These are phyloP conservation scores for Sonneratia caseolaris DNA, from an alignment of 345 rosid genomes.

Conservation along the genomic window DNA sequence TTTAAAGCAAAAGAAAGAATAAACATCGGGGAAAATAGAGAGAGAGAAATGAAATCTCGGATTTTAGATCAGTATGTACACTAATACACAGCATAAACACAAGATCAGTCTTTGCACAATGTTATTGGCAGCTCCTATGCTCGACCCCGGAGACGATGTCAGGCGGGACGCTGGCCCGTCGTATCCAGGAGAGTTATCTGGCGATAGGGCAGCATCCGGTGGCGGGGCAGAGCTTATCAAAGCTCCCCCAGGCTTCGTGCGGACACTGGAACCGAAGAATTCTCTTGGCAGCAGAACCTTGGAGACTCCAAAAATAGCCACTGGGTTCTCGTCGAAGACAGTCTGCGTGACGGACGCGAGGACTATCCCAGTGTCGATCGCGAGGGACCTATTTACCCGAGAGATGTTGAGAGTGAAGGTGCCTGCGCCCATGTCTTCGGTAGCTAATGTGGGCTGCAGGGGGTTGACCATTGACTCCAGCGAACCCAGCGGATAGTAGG, in stretches of 20 bases:
- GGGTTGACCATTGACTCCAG: constrained; percentile 87
- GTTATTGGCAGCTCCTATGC: constrained; percentile 19
- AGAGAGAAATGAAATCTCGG: constrained; percentile 1
- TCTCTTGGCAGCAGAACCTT: constrained; percentile 77
- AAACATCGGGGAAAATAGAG: constrained; percentile 6
- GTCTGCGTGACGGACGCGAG: constrained; percentile 83
- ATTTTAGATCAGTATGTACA: constrained; percentile 43
- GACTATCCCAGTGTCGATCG: constrained; percentile 66
- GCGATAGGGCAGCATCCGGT: constrained; percentile 37
- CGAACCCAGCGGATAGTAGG: constrained; percentile 85
- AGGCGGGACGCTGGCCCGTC: constrained; percentile 32
- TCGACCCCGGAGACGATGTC: constrained; percentile 46
- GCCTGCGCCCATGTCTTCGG: constrained; percentile 73
- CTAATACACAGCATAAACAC: constrained; percentile 46
- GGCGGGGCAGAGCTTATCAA: constrained; percentile 27
- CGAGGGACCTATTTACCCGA: constrained; percentile 63
- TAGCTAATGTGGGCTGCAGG: constrained; percentile 82
- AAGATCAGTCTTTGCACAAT: constrained; percentile 11
- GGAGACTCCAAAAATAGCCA: constrained; percentile 82
- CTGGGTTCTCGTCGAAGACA: constrained; percentile 79
- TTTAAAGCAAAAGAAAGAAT: background rate
- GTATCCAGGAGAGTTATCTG: constrained; percentile 30
- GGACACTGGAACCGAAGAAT: constrained; percentile 23
- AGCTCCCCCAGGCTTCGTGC: constrained; percentile 15
- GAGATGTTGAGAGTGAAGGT: constrained; percentile 80